These are phyloP conservation scores for Inosperma sp. DNA, from an alignment of 768 basidiomycete genomes.

Conservation along the genomic window DNA sequence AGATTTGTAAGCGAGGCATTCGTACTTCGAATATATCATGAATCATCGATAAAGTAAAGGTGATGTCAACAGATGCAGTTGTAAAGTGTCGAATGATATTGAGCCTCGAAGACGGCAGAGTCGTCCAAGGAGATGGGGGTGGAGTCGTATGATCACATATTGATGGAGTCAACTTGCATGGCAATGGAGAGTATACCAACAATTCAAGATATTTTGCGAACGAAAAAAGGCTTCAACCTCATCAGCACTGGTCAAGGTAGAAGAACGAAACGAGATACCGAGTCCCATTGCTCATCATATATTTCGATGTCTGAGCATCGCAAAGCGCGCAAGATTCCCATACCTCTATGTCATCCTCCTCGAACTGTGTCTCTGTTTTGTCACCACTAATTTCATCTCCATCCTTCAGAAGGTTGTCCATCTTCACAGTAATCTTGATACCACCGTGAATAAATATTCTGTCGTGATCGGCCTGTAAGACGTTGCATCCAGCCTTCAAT, in stretches of 20 bases:
- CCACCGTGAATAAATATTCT: conserved; percentile 39
- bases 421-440: conserved; percentile 26
- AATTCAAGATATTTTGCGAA: conserved; percentile 58
- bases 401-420: conserved; percentile 10
- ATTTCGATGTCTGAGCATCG: conserved; percentile 29
- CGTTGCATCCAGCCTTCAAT: conserved; percentile 29
- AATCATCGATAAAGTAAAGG: conserved; percentile 42
- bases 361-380: neutral
- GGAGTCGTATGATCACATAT: conserved; percentile 48
- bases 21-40: conserved; percentile 59
- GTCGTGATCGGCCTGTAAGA: conserved; percentile 41
- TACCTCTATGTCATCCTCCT: conserved; percentile 2
- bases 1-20: conserved; percentile 57
- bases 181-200: conserved; percentile 40
- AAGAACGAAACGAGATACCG: conserved; percentile 39
- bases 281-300: conserved; percentile 43
- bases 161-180: conserved; percentile 32
- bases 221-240: conserved; percentile 41
- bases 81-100: conserved; percentile 43
- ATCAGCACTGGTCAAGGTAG: neutral
- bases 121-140: conserved; percentile 20
- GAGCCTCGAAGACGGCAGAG: conserved; percentile 29
- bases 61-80: conserved; percentile 28
- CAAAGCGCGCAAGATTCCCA: conserved; percentile 50
- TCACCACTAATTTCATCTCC: neutral